Conservation (phyloP, 2,329 filamentous ascomycete genomes). For the Colletotrichum lentis region DNA sequence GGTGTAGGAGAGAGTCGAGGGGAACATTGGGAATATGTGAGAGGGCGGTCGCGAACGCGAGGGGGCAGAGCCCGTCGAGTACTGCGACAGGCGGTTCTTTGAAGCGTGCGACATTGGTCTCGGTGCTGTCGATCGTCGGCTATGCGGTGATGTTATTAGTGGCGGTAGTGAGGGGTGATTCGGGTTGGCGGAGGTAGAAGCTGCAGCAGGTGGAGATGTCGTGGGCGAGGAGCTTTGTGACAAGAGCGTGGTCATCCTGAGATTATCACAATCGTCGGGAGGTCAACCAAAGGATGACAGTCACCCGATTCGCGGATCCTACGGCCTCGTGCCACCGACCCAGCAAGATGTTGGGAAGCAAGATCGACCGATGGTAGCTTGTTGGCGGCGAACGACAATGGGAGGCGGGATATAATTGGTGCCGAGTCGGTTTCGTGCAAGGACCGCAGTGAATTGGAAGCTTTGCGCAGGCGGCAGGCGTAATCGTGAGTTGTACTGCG, state of each 20-base stretch:
- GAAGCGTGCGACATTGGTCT: constrained; percentile 79
- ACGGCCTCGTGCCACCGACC: constrained; percentile 31
- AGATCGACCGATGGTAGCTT: constrained; percentile 10
- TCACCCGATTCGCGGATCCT: constrained; percentile 39
- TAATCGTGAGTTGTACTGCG: constrained; percentile 33
- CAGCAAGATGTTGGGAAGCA: constrained; percentile 8
- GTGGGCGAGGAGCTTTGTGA: constrained; percentile 64
- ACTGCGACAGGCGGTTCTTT: constrained; percentile 84
- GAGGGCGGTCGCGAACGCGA: constrained; percentile 80
- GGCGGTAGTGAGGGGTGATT: constrained; percentile 65
- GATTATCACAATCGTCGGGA: constrained; percentile 37
- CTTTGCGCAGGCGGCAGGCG: constrained; percentile 25
- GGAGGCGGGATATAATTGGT: constrained; percentile 8
- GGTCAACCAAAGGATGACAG: constrained; percentile 42
- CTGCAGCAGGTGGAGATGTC: constrained; percentile 60
- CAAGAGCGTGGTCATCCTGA: constrained; percentile 62
- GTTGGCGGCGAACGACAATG: neutral
- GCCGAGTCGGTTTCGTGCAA: constrained; percentile 2
- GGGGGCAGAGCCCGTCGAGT: constrained; percentile 75
- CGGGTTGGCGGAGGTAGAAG: constrained; percentile 56
- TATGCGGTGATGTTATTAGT: constrained; percentile 64
- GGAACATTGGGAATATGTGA: constrained; percentile 82
- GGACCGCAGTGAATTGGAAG: constrained; percentile 2
- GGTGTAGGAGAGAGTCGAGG: constrained; percentile 87
- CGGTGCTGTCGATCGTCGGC: constrained; percentile 67